A percentile compares a stretch with the other conserved stretches of the same genome.
Conservation (phyloP, 176 grass and related monocot genomes). For the Coix lacrymajobi region DNA sequence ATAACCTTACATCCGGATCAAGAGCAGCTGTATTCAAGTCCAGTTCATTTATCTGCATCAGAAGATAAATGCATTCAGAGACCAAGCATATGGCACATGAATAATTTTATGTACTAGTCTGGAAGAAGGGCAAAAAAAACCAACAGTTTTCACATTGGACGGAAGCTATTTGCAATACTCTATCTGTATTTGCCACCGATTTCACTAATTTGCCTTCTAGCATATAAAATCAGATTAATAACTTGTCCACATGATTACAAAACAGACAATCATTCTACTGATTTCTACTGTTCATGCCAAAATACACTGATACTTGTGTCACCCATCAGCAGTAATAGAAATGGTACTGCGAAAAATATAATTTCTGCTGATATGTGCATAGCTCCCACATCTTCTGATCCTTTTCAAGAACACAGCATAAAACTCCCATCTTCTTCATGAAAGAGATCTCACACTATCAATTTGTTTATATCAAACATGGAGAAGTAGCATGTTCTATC, state of each 20-base stretch:
- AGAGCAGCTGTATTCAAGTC: conserved; percentile 65
- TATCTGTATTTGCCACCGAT: neutral
- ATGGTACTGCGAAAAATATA: neutral
- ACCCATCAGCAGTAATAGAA: conserved; percentile 2
- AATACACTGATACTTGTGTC: neutral
- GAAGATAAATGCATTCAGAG: conserved; percentile 20
- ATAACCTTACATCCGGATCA: conserved; percentile 77
- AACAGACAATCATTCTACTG: neutral
- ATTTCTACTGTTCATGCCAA: neutral
- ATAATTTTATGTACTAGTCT: neutral
- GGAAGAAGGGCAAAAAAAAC: neutral
- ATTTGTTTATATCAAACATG: conserved; percentile 17
- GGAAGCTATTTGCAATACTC: neutral
- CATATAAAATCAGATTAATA: neutral
- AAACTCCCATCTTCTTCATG: neutral
- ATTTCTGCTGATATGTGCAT: neutral
- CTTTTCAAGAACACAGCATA: neutral
- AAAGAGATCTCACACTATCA: neutral
- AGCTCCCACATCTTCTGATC: neutral
- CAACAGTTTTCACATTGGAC: neutral
- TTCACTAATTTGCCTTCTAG: neutral
- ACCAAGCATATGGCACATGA: neutral
- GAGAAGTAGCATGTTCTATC: neutral
- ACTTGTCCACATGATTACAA: neutral
- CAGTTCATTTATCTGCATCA: conserved; percentile 54